A percentile compares a stretch with the other conserved stretches of the same genome.
Conservation (phyloP, 768 basidiomycete species). For the Mycena capillaripes region DNA sequence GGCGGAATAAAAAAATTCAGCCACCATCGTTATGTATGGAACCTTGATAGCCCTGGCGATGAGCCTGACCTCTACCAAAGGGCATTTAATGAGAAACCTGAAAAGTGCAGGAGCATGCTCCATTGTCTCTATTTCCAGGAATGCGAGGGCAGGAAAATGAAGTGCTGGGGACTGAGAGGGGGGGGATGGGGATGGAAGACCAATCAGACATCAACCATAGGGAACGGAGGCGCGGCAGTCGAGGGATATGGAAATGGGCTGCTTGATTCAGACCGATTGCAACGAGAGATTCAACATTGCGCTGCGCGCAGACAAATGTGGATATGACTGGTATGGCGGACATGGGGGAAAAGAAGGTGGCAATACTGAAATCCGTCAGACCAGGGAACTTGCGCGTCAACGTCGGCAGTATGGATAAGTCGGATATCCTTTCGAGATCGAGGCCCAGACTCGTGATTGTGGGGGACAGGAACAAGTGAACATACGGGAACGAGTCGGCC, state of each 20-base stretch:
- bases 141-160: background rate
- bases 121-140: background rate
- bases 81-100: background rate
- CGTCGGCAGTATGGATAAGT: background rate
- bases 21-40: background rate
- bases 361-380: background rate
- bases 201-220: background rate
- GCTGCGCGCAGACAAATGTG: background rate
- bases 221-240: background rate
- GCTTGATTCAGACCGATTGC: background rate
- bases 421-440: background rate
- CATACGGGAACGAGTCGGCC: background rate
- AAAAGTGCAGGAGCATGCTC: background rate
- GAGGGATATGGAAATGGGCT: background rate
- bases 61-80: background rate
- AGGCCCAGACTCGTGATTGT: background rate
- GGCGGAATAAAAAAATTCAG: background rate
- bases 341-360: background rate
- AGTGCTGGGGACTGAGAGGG: background rate
- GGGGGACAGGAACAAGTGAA: slow-evolving; percentile 6
- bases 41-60: background rate
- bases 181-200: background rate
- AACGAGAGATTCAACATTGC: background rate
- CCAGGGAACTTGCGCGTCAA: background rate
- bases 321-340: background rate